Conservation (phyloP, 805 yeast species). For the Maudiozyma barnettii region DNA sequence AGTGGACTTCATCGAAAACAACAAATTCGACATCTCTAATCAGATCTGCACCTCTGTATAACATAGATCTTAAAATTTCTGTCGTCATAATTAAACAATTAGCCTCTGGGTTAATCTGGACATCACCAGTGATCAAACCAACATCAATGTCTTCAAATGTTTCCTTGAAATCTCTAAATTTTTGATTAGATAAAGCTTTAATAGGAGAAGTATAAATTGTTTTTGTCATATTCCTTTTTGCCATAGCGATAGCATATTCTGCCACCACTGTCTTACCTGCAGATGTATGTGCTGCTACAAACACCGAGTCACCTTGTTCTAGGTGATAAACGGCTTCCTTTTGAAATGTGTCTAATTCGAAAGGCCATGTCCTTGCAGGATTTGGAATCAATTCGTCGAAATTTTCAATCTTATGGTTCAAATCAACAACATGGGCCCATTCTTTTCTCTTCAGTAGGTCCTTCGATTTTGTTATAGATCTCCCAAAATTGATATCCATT, state of each 20-base stretch:
- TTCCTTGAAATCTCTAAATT: constrained; percentile 77
- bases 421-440: constrained; percentile 95
- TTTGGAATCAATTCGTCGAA: constrained; percentile 84
- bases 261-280: constrained; percentile 99
- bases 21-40: constrained; percentile 96
- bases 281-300: constrained; percentile 97
- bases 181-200: constrained; percentile 82
- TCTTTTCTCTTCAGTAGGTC: constrained; percentile 36
- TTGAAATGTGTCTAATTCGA: constrained; percentile 88
- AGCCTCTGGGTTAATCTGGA: constrained; percentile 94
- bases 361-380: constrained; percentile 92
- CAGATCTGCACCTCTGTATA: constrained; percentile 91
- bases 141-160: constrained; percentile 76
- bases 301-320: constrained; percentile 97
- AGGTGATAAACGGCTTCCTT: constrained; percentile 94
- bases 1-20: constrained; percentile 95
- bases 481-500: constrained; percentile 38
- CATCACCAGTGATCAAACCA: constrained; percentile 95
- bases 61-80: constrained; percentile 89
- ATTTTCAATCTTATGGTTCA: constrained; percentile 73
- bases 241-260: constrained; percentile 96
- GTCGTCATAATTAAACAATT: constrained; percentile 96
- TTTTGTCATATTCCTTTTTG: constrained; percentile 90
- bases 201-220: constrained; percentile 95
- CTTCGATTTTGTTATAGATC: constrained; percentile 25